Conservation (phyloP, 345 rosid genomes). For the Diplotaxis tenuifolia region DNA sequence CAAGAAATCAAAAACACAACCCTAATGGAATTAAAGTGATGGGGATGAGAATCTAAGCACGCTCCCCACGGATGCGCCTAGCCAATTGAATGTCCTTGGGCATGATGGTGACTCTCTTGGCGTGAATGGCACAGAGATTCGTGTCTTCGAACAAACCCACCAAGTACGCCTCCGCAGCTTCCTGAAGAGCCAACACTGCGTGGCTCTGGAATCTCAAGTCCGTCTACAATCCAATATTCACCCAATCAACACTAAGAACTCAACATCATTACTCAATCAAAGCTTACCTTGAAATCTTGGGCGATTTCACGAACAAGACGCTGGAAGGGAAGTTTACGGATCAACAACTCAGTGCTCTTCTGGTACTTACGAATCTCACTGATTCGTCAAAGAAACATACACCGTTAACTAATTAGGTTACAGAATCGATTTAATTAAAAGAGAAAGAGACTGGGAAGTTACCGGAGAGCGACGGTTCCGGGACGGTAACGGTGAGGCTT, state of each 20-base stretch:
- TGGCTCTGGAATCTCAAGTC: conserved; percentile 79
- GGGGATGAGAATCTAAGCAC: conserved; percentile 37
- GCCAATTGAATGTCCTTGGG: conserved; percentile 68
- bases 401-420: background rate
- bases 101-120: conserved; percentile 74
- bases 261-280: background rate
- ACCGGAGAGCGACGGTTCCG: conserved; percentile 75
- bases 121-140: conserved; percentile 55
- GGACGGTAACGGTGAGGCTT: conserved; percentile 76
- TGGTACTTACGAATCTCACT: conserved; percentile 61
- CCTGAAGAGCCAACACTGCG: conserved; percentile 68
- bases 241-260: background rate
- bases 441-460: background rate
- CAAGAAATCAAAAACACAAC: too few species aligned
- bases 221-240: conserved; percentile 37
- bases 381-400: background rate
- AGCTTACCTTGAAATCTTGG: conserved; percentile 48
- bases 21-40: too few species aligned
- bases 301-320: conserved; percentile 77
- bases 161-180: conserved; percentile 68
- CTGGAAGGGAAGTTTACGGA: conserved; percentile 71
- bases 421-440: background rate
- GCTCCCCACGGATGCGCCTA: conserved; percentile 70
- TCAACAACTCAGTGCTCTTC: conserved; percentile 69
- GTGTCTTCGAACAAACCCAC: conserved; percentile 70